Percentiles rank a stretch among this genome's conserved stretches.
Evolutionary conservation across 768 basidiomycete genomes (phyloP).

Genomic region (Lyophyllum shimeji): DNA sequence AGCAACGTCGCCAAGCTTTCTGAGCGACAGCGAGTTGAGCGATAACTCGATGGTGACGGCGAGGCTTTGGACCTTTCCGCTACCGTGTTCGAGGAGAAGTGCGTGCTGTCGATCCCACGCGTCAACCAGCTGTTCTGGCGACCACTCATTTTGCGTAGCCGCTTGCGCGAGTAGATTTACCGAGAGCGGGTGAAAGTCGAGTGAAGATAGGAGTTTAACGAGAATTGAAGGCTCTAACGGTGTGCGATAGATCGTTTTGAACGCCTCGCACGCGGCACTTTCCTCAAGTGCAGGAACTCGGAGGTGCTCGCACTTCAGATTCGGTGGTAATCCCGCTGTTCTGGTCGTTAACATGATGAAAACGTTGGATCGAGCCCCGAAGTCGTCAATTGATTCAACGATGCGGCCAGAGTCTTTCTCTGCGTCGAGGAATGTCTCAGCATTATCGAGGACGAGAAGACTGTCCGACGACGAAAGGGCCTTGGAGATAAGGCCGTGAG

Average conservation of each 20-base stretch:
- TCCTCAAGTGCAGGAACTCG: conserved; percentile 10
- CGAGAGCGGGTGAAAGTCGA: conserved; percentile 18
- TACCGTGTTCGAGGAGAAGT: conserved; percentile 6
- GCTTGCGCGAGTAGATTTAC: conserved; percentile 16
- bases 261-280: conserved; percentile 4
- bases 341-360: conserved; percentile 11
- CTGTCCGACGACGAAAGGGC: neutral
- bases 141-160: conserved; percentile 14
- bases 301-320: conserved; percentile 9
- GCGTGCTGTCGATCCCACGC: conserved; percentile 14
- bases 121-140: conserved; percentile 2
- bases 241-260: conserved; percentile 3
- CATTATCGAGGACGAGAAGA: conserved; percentile 17
- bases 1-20: neutral
- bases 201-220: conserved; percentile 3
- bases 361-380: conserved; percentile 11
- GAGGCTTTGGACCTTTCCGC: conserved; percentile 12
- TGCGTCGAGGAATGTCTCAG: conserved; percentile 16
- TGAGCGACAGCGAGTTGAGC: conserved; percentile 11
- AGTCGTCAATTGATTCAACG: conserved; percentile 6
- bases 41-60: conserved; percentile 11
- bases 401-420: conserved; percentile 8
- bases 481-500: neutral
- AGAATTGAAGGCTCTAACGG: neutral
- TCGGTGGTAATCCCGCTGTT: conserved; percentile 6